Base-by-base conservation (phyloP, 768 basidiomycete species). In the Boletus reticuloceps region DNA sequence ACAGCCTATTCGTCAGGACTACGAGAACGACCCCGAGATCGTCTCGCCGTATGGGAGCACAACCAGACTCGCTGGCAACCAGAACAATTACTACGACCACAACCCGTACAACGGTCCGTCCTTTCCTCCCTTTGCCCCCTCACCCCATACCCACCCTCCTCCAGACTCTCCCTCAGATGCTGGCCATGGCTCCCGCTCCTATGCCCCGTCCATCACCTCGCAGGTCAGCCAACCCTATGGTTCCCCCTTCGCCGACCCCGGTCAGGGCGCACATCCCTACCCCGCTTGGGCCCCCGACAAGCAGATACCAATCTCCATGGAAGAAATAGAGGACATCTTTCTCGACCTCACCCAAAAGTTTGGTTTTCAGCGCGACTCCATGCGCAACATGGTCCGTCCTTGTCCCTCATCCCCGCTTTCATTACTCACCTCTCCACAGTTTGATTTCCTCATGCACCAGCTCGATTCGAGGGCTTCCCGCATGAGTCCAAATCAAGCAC, bases 321-420 rank as follows among this genome's bases (percentile, higher is more conserved):
- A 99, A 71, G 96, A 98, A 73, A 98, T 98, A 54, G 97, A 98
- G 72, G 97, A 98, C 71, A 96, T 99, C 59, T 93, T 98, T 69
- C 87, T 98, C 64, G 97, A 99, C 74, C 83, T 99, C 56, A 88
- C 94, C 41, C 94, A 98, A 77, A 99, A 99, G 75, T 99, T 99
- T 70, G 97, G 97, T 53, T 99, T 99, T 73, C 97, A 95, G 75
- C 82, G 88, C 42, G 94, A 95, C 70, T 93, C 90, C 12, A 94
- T 94, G 91, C 84, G 94, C 46, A 98, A 94, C 78, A 95, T 91
- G 89, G 89, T 86, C 59, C 43, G 79, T 76, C 25, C 48, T 16
- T 34, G 34, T 36, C 47, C 58, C 47, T 53, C 22, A 11, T 2
- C 19, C 11, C 8, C 6, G 4, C 38, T 39, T 14, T 3, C 31